phyloP scores from a whole-genome alignment of 306 rosid species.

The Amphicarpaea edgeworthii region DNA sequence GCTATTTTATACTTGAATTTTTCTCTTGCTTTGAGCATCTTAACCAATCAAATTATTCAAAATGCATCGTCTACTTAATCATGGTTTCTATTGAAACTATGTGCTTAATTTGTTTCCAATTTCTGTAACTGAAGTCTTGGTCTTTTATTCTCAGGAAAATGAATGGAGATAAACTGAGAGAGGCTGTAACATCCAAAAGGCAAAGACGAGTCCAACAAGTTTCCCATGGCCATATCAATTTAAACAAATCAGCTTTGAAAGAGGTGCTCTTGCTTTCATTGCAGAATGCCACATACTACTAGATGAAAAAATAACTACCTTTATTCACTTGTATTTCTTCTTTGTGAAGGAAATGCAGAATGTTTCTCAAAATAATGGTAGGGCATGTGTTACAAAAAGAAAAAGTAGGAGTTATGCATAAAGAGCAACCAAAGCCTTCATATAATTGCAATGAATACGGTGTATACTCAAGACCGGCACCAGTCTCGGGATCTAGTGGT shows the following conservation, averaged over 20 bases:
- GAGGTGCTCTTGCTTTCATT: constrained; percentile 61
- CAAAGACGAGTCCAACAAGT: constrained; percentile 63
- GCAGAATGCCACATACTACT: constrained; percentile 11
- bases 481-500: constrained; percentile 71
- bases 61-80: neutral
- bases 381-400: constrained; percentile 50
- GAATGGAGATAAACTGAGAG: constrained; percentile 57
- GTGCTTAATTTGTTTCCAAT: constrained; percentile 11
- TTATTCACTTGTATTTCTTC: constrained; percentile 32
- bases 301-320: constrained; percentile 21
- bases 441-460: constrained; percentile 56
- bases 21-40: constrained; percentile 20
- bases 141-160: constrained; percentile 72
- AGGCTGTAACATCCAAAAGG: constrained; percentile 62
- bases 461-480: constrained; percentile 59
- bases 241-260: constrained; percentile 53
- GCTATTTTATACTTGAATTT: constrained; percentile 14
- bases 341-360: constrained; percentile 64
- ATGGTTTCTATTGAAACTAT: constrained; percentile 23
- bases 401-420: constrained; percentile 52
- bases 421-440: constrained; percentile 53
- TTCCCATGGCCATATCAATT: constrained; percentile 55
- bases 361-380: constrained; percentile 50
- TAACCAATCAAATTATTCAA: constrained; percentile 18
- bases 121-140: constrained; percentile 29